Evolutionary conservation across 1,284 basidiomycete species (phyloP).

Genomic region (Coniophora puteana): DNA sequence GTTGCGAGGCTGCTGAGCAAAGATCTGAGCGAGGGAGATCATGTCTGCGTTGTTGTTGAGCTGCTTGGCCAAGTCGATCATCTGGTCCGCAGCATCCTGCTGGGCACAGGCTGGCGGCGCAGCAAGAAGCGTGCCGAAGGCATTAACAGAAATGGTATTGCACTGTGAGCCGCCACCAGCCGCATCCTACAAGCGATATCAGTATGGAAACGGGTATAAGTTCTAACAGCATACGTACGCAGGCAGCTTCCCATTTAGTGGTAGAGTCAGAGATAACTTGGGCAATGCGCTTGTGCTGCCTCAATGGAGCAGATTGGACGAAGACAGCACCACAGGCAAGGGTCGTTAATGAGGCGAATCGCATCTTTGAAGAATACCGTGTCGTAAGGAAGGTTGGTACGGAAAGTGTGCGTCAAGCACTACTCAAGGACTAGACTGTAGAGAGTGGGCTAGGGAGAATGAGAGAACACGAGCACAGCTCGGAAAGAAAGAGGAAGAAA

Average conservation of each 20-base stretch:
- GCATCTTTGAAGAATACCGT: slow-evolving; percentile 7
- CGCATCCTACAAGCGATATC: slow-evolving; percentile 23
- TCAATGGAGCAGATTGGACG: slow-evolving; percentile 20
- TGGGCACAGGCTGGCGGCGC: slow-evolving; percentile 56
- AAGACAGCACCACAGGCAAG: slow-evolving; percentile 13
- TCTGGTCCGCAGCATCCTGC: slow-evolving; percentile 56
- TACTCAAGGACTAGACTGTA: slow-evolving; percentile 1
- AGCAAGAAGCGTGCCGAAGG: slow-evolving; percentile 53
- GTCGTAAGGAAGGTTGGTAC: background rate
- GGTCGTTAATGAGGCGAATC: slow-evolving; percentile 10
- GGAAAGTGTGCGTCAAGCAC: background rate
- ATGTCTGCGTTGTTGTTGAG: slow-evolving; percentile 52
- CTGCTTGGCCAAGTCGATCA: slow-evolving; percentile 58
- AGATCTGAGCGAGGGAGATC: slow-evolving; percentile 54
- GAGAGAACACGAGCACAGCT: slow-evolving; percentile 4
- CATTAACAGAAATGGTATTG: slow-evolving; percentile 47
- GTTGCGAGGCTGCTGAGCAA: slow-evolving; percentile 21
- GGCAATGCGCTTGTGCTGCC: slow-evolving; percentile 36
- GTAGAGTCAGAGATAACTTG: slow-evolving; percentile 37
- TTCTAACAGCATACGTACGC: slow-evolving; percentile 11
- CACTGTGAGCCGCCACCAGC: slow-evolving; percentile 54
- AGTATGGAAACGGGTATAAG: background rate
- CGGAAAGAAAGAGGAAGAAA: slow-evolving; percentile 2
- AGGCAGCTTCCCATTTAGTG: slow-evolving; percentile 33
- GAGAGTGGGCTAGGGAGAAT: slow-evolving; percentile 5